phyloP scores from a whole-genome alignment of 495 filamentous ascomycete species.

The Podospora bellae-mahoneyi region DNA sequence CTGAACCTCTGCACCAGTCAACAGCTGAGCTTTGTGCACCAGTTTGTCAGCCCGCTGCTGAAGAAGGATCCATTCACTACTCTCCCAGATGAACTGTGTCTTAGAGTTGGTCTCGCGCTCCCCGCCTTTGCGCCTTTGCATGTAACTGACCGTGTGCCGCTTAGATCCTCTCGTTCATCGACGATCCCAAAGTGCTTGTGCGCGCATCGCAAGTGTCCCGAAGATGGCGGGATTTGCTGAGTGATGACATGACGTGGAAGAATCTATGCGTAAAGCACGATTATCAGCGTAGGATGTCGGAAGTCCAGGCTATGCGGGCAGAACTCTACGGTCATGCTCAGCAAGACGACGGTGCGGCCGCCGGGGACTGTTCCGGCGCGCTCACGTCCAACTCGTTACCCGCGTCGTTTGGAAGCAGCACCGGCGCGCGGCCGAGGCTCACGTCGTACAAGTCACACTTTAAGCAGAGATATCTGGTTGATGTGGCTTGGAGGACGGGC shows the following conservation, averaged over 20 bases:
- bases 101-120: conserved; percentile 55
- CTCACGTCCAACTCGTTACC: conserved; percentile 31
- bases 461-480: conserved; percentile 94
- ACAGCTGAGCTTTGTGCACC: conserved; percentile 89
- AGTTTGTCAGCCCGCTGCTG: conserved; percentile 84
- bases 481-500: conserved; percentile 92
- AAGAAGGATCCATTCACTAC: conserved; percentile 93
- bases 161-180: conserved; percentile 87
- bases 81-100: conserved; percentile 86
- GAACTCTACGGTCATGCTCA: conserved; percentile 27
- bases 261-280: conserved; percentile 90
- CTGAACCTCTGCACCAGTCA: conserved; percentile 90
- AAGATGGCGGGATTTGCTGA: conserved; percentile 87
- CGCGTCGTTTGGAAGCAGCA: conserved; percentile 36
- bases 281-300: conserved; percentile 59
- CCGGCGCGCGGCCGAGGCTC: conserved; percentile 39
- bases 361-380: conserved; percentile 38
- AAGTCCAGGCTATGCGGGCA: conserved; percentile 35
- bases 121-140: not conserved
- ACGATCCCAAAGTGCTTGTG: conserved; percentile 88
- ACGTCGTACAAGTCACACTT: conserved; percentile 91
- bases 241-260: conserved; percentile 98
- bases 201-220: conserved; percentile 89
- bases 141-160: not conserved
- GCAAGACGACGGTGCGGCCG: conserved; percentile 27